Evolutionary conservation across 1,139 yeast species (phyloP).

Genomic region (Taphrina sp.): DNA sequence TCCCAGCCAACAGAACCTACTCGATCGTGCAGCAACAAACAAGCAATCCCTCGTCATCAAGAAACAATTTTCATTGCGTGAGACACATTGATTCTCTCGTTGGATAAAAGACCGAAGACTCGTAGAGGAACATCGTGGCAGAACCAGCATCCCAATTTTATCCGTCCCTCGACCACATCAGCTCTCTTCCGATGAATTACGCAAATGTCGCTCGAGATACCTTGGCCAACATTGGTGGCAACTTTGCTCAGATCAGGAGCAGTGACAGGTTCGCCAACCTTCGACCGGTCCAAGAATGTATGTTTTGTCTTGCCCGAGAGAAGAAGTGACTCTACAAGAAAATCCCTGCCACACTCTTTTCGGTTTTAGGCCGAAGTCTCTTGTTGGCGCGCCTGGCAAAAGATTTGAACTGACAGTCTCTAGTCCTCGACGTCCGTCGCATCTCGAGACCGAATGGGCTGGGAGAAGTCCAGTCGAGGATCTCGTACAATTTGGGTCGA

Average conservation of each 20-base stretch:
- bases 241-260: conserved; percentile 23
- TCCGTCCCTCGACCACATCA: conserved; percentile 14
- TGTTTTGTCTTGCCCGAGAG: not conserved
- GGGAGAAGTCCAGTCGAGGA: conserved; percentile 85
- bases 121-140: too few species aligned
- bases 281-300: conserved; percentile 75
- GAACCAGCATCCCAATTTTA: conserved; percentile 17
- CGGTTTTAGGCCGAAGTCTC: too few species aligned
- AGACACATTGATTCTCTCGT: too few species aligned
- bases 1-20: too few species aligned
- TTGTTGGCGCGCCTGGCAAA: not conserved
- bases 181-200: conserved; percentile 20
- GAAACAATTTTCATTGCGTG: too few species aligned
- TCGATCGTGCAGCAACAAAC: too few species aligned
- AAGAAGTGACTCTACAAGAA: too few species aligned
- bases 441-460: conserved; percentile 86
- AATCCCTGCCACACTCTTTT: not conserved
- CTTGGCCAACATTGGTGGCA: conserved; percentile 19
- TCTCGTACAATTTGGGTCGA: conserved; percentile 78
- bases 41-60: too few species aligned
- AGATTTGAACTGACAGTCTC: conserved; percentile 40
- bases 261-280: conserved; percentile 58
- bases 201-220: conserved; percentile 30
- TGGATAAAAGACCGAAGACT: too few species aligned
- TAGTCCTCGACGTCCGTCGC: conserved; percentile 77